These are phyloP conservation scores for Aurantiochytrium sp. DNA, from an alignment of 108 stramenopile species.

Conservation along the genomic window DNA sequence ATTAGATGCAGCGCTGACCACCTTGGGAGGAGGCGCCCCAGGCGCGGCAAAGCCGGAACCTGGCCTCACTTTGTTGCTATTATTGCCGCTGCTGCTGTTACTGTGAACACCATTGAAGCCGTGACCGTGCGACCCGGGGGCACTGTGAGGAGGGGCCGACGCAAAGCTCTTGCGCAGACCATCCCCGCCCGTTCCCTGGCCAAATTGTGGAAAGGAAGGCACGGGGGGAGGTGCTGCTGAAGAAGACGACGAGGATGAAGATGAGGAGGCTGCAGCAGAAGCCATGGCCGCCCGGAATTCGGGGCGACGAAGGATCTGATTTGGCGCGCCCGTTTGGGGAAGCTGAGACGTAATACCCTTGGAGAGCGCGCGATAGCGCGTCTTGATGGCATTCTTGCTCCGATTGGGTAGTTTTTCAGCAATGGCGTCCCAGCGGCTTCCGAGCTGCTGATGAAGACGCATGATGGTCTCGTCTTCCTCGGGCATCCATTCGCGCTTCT, in stretches of 20 bases:
- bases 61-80: too few relatives aligned
- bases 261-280: neutral
- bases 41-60: too few relatives aligned
- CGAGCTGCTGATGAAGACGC: neutral
- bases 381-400: conserved; percentile 10
- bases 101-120: neutral
- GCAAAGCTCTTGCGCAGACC: neutral
- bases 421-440: conserved; percentile 9
- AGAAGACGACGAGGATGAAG: neutral
- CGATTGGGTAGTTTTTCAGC: neutral
- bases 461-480: conserved; percentile 4
- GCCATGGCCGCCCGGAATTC: neutral
- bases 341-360: neutral
- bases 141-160: neutral
- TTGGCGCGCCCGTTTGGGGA: neutral
- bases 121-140: neutral
- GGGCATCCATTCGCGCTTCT: conserved; percentile 20
- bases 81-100: neutral
- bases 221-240: neutral
- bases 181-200: neutral
- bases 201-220: neutral
- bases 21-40: neutral
- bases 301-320: neutral
- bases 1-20: neutral
- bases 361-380: neutral